phyloP scores from a whole-genome alignment of 352 stramenopile species.

The Pythium coloratum region DNA sequence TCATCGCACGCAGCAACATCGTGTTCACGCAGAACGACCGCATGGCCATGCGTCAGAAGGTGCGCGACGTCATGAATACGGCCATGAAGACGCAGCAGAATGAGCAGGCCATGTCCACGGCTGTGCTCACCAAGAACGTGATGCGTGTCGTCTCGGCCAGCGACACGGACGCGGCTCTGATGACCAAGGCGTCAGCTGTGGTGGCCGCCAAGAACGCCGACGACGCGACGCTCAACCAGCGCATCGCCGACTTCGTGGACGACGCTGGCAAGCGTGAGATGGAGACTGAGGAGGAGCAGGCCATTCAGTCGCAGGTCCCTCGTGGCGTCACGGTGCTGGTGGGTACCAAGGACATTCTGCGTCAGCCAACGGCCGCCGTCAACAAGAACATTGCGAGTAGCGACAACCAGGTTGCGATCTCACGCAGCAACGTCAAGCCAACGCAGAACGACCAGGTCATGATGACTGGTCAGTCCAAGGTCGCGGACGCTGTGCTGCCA shows the following conservation, averaged over 20 bases:
- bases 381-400: slow-evolving; percentile 29
- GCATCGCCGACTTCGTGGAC: slow-evolving; percentile 32
- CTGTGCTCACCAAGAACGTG: slow-evolving; percentile 20
- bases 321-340: slow-evolving; percentile 12
- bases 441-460: slow-evolving; percentile 12
- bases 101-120: slow-evolving; percentile 4
- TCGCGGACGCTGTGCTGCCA: neutral
- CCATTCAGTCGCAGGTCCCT: slow-evolving; percentile 18
- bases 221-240: neutral
- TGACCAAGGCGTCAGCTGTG: slow-evolving; percentile 34
- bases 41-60: slow-evolving; percentile 26
- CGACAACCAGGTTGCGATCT: slow-evolving; percentile 21
- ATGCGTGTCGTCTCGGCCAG: slow-evolving; percentile 22
- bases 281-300: slow-evolving; percentile 16
- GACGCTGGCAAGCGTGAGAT: slow-evolving; percentile 15
- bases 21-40: slow-evolving; percentile 37
- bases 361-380: slow-evolving; percentile 15
- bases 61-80: slow-evolving; percentile 10
- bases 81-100: neutral
- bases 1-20: slow-evolving; percentile 36
- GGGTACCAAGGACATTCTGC: slow-evolving; percentile 26
- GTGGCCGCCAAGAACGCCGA: slow-evolving; percentile 31
- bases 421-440: slow-evolving; percentile 5
- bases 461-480: neutral
- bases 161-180: slow-evolving; percentile 27